Base-by-base conservation (phyloP, 2,329 filamentous ascomycete species). In the Tolypocladium inflatum region DNA sequence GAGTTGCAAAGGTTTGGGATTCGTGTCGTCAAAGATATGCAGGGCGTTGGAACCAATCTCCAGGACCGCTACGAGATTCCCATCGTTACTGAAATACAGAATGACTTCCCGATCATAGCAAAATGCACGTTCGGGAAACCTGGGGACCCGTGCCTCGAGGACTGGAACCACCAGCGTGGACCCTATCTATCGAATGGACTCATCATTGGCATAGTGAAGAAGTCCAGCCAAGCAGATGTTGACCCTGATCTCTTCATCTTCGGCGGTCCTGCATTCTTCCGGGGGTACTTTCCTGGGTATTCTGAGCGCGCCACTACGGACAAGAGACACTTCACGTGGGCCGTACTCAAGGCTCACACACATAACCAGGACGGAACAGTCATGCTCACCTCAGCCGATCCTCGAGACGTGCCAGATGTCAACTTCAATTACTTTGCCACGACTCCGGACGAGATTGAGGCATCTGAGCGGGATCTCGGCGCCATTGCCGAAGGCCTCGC, bases 291-390 rank as follows among this genome's bases (percentile, higher is more conserved):
- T 69, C 81, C 81, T 0, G 73, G 76, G 23, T 85, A 80, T 62
- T 76, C 76, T 2, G 67, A 75, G 55, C 76, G 79, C 60, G 73
- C 75, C 3, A 71, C 76, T 3, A 68, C 71, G 10, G 75, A 73
- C 57, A 73, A 74, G 13, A 74, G 75, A 57, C 73, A 76, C 64
- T 73, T 70, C 66, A 71, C 70, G 2, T 74, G 71, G 72, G 66
- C 69, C 3, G 77, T 70, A 8, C 66, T 90, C 56, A 86, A 87
- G 70, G 79, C 81, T 0, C 84, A 86, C 65, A 78, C 83, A 0
- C 78, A 80, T 55, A 87, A 88, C 57, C 71, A 67, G 2, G 79
- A 78, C 10, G 87, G 87, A 17, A 80, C 77, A 1, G 85, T 90
- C 4, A 78, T 68, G 6, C 78, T 90, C 6, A 74, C 74, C 11